Conservation (phyloP, 2,329 filamentous ascomycete species). For the Talaromyces islandicus region DNA sequence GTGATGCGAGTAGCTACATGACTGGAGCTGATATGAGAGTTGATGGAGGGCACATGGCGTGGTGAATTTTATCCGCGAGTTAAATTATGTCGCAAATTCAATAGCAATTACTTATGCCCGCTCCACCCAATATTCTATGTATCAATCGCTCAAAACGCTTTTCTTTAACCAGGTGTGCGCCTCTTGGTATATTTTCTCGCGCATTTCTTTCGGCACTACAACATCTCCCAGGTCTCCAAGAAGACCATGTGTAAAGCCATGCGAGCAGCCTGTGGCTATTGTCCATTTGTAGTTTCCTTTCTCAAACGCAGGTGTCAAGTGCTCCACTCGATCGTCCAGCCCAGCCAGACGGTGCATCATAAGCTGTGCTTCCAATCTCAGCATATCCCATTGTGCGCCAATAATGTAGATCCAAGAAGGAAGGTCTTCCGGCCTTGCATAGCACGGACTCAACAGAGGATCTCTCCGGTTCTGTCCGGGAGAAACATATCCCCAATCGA, state of each 20-base stretch:
- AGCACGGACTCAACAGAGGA: slow-evolving; percentile 39
- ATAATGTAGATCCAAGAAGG: slow-evolving; percentile 41
- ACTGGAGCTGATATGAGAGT: not conserved
- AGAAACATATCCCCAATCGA: slow-evolving; percentile 40
- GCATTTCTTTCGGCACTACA: not conserved
- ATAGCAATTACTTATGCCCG: not conserved
- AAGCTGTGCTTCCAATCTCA: slow-evolving; percentile 29
- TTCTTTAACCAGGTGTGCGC: not conserved
- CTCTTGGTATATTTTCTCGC: not conserved
- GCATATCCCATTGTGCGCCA: slow-evolving; percentile 40
- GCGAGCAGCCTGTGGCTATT: not conserved
- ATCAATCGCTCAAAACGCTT: not conserved
- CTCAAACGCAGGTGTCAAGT: not conserved
- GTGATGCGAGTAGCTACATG: not conserved
- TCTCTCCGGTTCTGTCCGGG: slow-evolving; percentile 29
- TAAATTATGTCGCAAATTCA: not conserved
- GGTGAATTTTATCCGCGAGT: not conserved
- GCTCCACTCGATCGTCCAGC: not conserved
- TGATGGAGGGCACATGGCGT: not conserved
- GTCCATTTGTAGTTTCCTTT: slow-evolving; percentile 4
- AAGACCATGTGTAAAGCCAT: not conserved
- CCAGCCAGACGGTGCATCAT: slow-evolving; percentile 3
- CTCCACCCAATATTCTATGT: not conserved
- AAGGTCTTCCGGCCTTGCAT: slow-evolving; percentile 27
- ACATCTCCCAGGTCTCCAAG: not conserved